These are phyloP conservation scores for Pelargonium cotyledonis DNA, from an alignment of 441 rosid species.

Conservation along the genomic window DNA sequence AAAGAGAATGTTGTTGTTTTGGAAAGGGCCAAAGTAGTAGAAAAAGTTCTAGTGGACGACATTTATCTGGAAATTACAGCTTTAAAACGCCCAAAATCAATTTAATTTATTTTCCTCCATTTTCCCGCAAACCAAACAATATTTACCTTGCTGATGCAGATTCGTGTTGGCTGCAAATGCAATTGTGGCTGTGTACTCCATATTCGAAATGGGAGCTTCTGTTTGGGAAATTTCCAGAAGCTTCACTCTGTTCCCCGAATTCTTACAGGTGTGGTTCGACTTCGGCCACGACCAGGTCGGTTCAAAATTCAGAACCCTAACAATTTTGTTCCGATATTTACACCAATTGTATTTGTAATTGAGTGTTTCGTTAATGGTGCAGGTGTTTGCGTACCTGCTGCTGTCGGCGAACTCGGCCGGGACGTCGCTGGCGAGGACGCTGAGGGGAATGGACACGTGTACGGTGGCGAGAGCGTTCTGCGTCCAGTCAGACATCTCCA, in stretches of 20 bases:
- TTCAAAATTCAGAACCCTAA: neutral
- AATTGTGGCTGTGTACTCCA: constrained; percentile 75
- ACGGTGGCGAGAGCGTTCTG: constrained; percentile 49
- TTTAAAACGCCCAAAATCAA: no score
- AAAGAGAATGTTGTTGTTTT: no score
- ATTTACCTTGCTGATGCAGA: constrained; percentile 29
- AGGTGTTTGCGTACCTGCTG: constrained; percentile 80
- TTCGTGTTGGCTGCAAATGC: constrained; percentile 70
- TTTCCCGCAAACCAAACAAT: neutral
- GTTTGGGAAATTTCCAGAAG: constrained; percentile 54
- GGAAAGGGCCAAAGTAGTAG: no score
- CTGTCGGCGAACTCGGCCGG: constrained; percentile 79
- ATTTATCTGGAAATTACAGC: no score
- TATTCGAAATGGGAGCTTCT: constrained; percentile 61
- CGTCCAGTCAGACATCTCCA: constrained; percentile 64
- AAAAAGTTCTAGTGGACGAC: no score
- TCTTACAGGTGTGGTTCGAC: constrained; percentile 1
- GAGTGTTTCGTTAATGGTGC: neutral
- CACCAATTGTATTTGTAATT: no score
- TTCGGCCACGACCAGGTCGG: neutral
- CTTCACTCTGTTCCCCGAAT: neutral
- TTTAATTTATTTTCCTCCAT: neutral
- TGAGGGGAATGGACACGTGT: constrained; percentile 55
- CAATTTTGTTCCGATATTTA: neutral
- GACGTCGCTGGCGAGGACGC: constrained; percentile 54